Evolutionary conservation across 139 green algal genomes (phyloP), one percentile per base, ranked within the genome.

Genomic region (Spirogloea muscicola): DNA sequence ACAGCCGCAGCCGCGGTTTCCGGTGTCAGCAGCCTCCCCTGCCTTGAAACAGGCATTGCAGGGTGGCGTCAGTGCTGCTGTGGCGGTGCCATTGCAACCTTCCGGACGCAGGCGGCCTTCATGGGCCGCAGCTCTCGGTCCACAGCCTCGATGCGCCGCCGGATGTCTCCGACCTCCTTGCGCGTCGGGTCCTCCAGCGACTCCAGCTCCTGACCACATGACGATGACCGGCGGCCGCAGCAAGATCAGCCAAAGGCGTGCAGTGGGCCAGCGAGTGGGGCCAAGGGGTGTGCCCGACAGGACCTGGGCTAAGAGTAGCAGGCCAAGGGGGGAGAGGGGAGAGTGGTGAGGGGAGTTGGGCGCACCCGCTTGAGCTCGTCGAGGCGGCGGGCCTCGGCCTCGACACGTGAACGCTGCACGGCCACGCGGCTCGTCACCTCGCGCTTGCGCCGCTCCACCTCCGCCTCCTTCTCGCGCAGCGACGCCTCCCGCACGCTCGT

Each of bases 181-280:
- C 43, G 79, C 21, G 72, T 81, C 25, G 72, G 72, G 49, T 80
- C 72, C 65, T 81, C 65, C n/a, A 80, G 44, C 37, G 49, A 18
- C 3, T 78, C 67, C 46, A 81, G 3, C 36, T 81, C 72, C 68
- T 79, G 70, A 29, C 64, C 49, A 31, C 46, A 55, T 55, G 46
- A 55, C 21, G n/a, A n/a, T n/a, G n/a, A n/a, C n/a, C n/a, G n/a
- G n/a, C n/a, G n/a, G n/a, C n/a, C n/a, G n/a, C n/a, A n/a, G n/a
- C n/a, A n/a, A n/a, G n/a, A n/a, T n/a, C n/a, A n/a, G n/a, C n/a
- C n/a, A n/a, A n/a, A n/a, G n/a, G n/a, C n/a, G n/a, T n/a, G n/a
- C n/a, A n/a, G n/a, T n/a, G n/a, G n/a, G n/a, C n/a, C n/a, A n/a
- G 46, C 46, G 21, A 21, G 46, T 55, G 46, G 46, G 46, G 21